phyloP scores from a whole-genome alignment of 2,329 filamentous ascomycete genomes.

The Clonostachys sp. region DNA sequence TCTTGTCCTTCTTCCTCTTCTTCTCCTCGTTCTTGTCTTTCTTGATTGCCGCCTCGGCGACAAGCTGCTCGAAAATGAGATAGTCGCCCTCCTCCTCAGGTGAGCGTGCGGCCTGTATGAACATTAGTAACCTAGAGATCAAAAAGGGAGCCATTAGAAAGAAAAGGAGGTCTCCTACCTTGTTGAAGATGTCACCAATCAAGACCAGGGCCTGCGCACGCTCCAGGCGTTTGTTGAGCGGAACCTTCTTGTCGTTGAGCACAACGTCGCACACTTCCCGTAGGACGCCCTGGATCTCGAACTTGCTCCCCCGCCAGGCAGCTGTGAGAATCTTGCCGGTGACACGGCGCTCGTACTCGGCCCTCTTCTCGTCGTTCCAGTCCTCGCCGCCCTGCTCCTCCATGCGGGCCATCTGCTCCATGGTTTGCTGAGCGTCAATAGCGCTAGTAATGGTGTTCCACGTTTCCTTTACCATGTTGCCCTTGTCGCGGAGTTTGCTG shows the following conservation, averaged over 20 bases:
- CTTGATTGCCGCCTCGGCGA: slow-evolving; percentile 93
- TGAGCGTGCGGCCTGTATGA: slow-evolving; percentile 70
- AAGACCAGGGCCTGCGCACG: slow-evolving; percentile 85
- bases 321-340: slow-evolving; percentile 98
- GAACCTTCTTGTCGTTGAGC: slow-evolving; percentile 73
- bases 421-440: slow-evolving; percentile 95
- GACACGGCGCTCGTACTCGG: slow-evolving; percentile 90
- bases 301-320: slow-evolving; percentile 93
- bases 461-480: slow-evolving; percentile 92
- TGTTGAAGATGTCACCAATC: slow-evolving; percentile 82
- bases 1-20: slow-evolving; percentile 54
- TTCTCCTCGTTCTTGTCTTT: slow-evolving; percentile 81
- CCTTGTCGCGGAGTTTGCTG: slow-evolving; percentile 91
- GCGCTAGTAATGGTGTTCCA: slow-evolving; percentile 97
- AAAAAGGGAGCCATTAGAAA: background rate
- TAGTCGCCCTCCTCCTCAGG: slow-evolving; percentile 98
- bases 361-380: slow-evolving; percentile 96
- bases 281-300: slow-evolving; percentile 95
- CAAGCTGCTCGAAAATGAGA: slow-evolving; percentile 97
- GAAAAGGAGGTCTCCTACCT: slow-evolving; percentile 51
- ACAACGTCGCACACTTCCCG: slow-evolving; percentile 91
- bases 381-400: slow-evolving; percentile 94
- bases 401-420: slow-evolving; percentile 97
- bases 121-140: background rate
- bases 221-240: slow-evolving; percentile 81